Percentiles rank a stretch among this genome's conserved stretches.
Conservation (phyloP, 2,329 filamentous ascomycete genomes). For the Fusarium graminum region DNA sequence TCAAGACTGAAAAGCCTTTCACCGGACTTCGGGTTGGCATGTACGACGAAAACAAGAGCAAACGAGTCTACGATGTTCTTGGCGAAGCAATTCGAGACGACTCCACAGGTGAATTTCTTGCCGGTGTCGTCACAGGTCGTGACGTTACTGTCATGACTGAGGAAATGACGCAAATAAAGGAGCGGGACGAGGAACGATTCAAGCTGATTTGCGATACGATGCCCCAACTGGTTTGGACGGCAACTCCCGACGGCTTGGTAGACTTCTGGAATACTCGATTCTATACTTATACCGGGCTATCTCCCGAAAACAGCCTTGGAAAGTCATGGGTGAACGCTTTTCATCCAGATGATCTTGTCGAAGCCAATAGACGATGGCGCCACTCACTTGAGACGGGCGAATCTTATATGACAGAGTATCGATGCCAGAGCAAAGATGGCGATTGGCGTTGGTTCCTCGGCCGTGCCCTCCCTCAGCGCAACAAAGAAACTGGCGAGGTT, state of each 20-base stretch:
- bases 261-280: conserved; percentile 85
- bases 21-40: conserved; percentile 72
- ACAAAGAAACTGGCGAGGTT: conserved; percentile 75
- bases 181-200: conserved; percentile 79
- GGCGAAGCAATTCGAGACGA: conserved; percentile 78
- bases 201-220: conserved; percentile 81
- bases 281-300: conserved; percentile 82
- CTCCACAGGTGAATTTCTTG: conserved; percentile 77
- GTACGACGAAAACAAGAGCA: conserved; percentile 65
- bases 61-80: conserved; percentile 72
- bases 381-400: conserved; percentile 75
- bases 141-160: conserved; percentile 79
- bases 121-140: conserved; percentile 77
- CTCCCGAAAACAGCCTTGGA: conserved; percentile 72
- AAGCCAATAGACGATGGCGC: conserved; percentile 69
- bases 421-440: conserved; percentile 74
- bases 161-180: conserved; percentile 76
- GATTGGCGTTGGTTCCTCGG: conserved; percentile 85
- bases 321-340: conserved; percentile 73
- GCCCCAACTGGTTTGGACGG: conserved; percentile 81
- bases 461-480: conserved; percentile 75
- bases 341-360: conserved; percentile 76
- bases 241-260: conserved; percentile 72
- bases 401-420: conserved; percentile 77
- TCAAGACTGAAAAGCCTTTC: conserved; percentile 72